Conservation (phyloP, 2,329 filamentous ascomycete species). For the Xylaria sp. region DNA sequence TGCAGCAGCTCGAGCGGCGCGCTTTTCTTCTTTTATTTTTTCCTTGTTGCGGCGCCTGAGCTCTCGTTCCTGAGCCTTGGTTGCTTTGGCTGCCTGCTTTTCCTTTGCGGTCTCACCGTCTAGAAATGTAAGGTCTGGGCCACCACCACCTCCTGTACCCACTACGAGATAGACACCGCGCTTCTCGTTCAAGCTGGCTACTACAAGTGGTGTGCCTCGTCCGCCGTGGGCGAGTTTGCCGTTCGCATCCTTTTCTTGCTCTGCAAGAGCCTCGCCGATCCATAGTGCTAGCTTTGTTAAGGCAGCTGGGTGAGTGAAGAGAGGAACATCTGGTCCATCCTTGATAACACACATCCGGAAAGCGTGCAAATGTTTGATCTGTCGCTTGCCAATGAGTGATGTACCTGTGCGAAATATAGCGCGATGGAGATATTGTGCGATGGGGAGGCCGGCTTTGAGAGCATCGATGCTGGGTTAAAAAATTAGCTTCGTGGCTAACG, state of each 20-base stretch:
- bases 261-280: slow-evolving; percentile 90
- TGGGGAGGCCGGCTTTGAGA: slow-evolving; percentile 79
- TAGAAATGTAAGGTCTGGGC: slow-evolving; percentile 75
- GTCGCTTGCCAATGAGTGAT: slow-evolving; percentile 88
- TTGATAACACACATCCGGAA: slow-evolving; percentile 97
- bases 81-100: slow-evolving; percentile 70
- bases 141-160: slow-evolving; percentile 87
- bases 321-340: slow-evolving; percentile 88
- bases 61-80: slow-evolving; percentile 71
- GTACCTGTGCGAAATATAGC: slow-evolving; percentile 95
- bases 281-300: slow-evolving; percentile 93
- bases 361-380: slow-evolving; percentile 90
- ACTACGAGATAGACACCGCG: slow-evolving; percentile 92
- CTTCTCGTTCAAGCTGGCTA: slow-evolving; percentile 88
- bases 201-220: slow-evolving; percentile 84
- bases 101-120: slow-evolving; percentile 74
- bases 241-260: slow-evolving; percentile 83
- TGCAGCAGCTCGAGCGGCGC: slow-evolving; percentile 65
- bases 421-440: slow-evolving; percentile 88
- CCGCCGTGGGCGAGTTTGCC: slow-evolving; percentile 76
- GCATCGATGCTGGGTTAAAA: slow-evolving; percentile 74
- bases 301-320: slow-evolving; percentile 93
- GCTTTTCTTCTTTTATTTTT: slow-evolving; percentile 70
- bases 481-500: slow-evolving; percentile 43
- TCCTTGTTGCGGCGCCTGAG: slow-evolving; percentile 67